These are phyloP conservation scores for Fraxinus latifolia DNA, from an alignment of 305 asterid genomes.

Conservation along the genomic window DNA sequence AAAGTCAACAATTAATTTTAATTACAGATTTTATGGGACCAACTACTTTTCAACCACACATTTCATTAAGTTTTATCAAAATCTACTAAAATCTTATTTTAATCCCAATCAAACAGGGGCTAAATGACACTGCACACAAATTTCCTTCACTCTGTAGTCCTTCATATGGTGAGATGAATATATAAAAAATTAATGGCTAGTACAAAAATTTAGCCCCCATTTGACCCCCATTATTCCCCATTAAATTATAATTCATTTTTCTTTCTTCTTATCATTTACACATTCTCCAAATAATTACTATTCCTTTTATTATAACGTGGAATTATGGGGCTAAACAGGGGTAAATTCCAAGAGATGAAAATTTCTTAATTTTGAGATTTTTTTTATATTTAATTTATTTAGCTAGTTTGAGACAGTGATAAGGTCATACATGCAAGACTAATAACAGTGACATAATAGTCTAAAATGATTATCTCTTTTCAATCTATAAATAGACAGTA, in stretches of 20 bases:
- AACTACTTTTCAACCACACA: neutral
- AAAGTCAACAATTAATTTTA: too few species aligned
- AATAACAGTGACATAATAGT: neutral
- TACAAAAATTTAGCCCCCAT: neutral
- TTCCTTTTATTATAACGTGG: too few species aligned
- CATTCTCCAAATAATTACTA: too few species aligned
- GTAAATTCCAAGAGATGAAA: neutral
- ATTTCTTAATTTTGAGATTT: neutral
- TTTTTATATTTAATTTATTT: too few species aligned
- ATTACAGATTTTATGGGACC: neutral
- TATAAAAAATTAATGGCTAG: neutral
- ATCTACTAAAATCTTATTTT: too few species aligned
- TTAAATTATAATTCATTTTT: too few species aligned
- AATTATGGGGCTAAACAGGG: too few species aligned
- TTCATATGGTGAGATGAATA: neutral
- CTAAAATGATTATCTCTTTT: neutral
- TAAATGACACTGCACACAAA: neutral
- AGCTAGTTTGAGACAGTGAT: neutral
- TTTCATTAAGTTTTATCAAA: too few species aligned
- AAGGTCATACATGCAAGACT: neutral
- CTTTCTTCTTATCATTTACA: too few species aligned
- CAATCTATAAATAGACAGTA: neutral
- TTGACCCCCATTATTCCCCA: too few species aligned
- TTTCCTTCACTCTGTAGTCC: neutral
- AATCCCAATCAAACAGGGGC: neutral